phyloP scores from a whole-genome alignment of 345 rosid genomes.

The sweet orange (Citrus sinensis) region DNA sequence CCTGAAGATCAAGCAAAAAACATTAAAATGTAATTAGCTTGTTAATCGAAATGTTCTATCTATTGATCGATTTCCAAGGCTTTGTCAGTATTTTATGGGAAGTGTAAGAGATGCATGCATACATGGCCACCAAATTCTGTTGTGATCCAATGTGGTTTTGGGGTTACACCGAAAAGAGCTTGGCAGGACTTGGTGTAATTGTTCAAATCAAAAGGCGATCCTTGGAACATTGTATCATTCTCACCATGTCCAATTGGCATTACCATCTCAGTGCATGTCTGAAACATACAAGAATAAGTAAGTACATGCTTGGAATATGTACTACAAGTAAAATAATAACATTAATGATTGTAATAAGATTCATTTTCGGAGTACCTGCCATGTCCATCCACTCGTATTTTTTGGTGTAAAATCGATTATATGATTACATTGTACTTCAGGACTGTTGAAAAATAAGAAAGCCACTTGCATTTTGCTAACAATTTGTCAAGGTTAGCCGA shows the following conservation, averaged over 20 bases:
- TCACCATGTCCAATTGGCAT: slow-evolving; percentile 9
- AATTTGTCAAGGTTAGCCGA: too few relatives aligned
- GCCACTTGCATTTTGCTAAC: too few relatives aligned
- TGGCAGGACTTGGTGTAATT: slow-evolving; percentile 2
- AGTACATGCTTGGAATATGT: too few relatives aligned
- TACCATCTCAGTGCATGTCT: slow-evolving; percentile 27
- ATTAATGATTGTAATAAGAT: neutral
- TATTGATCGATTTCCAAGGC: too few relatives aligned
- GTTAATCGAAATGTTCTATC: too few relatives aligned
- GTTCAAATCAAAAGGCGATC: slow-evolving; percentile 18
- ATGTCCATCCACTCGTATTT: slow-evolving; percentile 31
- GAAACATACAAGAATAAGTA: neutral
- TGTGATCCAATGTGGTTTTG: slow-evolving; percentile 27
- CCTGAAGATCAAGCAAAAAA: slow-evolving; percentile 18
- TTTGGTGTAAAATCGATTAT: neutral
- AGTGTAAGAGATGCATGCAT: neutral
- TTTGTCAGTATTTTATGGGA: neutral
- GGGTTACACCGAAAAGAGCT: slow-evolving; percentile 8
- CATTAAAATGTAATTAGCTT: too few relatives aligned
- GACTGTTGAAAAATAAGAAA: neutral
- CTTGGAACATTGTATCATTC: slow-evolving; percentile 30
- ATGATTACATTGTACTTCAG: neutral
- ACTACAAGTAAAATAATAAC: too few relatives aligned
- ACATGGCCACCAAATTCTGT: slow-evolving; percentile 41
- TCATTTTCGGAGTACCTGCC: slow-evolving; percentile 31